Conservation (phyloP, 441 rosid species). For the Dalechampia spathulata region DNA sequence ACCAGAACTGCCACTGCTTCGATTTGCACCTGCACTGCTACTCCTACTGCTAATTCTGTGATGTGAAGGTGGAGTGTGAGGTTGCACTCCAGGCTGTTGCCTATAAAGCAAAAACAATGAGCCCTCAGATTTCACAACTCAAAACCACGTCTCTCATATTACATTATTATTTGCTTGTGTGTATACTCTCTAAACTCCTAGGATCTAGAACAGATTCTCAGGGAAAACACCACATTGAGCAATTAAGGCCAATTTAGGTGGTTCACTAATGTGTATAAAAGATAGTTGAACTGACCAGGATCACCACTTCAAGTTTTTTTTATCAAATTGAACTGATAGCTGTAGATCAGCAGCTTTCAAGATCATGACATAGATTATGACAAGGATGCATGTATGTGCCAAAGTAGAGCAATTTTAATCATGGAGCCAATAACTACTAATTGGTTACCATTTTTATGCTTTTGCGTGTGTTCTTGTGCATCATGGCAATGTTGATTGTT, state of each 20-base stretch:
- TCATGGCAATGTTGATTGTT: not conserved
- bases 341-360: too few species aligned
- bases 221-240: too few species aligned
- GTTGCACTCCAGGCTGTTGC: conserved; percentile 74
- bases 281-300: not conserved
- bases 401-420: too few species aligned
- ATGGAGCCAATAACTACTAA: too few species aligned
- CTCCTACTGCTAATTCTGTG: conserved; percentile 21
- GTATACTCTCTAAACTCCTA: not conserved
- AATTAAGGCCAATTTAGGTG: not conserved
- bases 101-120: conserved; percentile 21
- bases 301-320: not conserved
- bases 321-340: not conserved
- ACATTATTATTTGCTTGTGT: not conserved
- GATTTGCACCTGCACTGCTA: conserved; percentile 25
- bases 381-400: too few species aligned
- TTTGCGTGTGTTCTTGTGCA: not conserved
- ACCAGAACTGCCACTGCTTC: conserved; percentile 26
- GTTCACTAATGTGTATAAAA: not conserved
- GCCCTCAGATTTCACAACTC: not conserved
- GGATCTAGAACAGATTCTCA: too few species aligned
- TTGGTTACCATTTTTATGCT: too few species aligned
- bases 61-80: conserved; percentile 26
- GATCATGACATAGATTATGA: too few species aligned
- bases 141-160: not conserved